Evolutionary conservation across 306 rosid species (phyloP).

Genomic region (Sicyos edulis): DNA sequence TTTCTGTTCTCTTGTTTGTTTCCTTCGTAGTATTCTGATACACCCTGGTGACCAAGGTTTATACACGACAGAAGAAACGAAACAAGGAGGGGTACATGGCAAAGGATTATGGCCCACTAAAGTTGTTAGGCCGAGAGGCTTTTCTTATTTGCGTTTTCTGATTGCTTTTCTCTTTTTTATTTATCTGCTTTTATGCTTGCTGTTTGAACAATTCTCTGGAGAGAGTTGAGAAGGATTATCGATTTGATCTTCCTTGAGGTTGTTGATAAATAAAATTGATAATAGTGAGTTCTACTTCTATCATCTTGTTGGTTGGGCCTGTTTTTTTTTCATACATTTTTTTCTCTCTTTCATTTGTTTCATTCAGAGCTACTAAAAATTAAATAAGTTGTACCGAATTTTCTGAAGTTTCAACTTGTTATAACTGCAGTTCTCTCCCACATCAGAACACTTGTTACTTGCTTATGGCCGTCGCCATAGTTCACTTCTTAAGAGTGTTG

Average conservation of each 20-base stretch:
- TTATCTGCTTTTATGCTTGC: no score
- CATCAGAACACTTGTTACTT: conserved; percentile 53
- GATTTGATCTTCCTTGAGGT: no score
- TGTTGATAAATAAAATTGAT: no score
- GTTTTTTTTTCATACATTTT: background rate
- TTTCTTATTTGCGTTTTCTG: no score
- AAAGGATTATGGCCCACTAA: no score
- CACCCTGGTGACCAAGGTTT: background rate
- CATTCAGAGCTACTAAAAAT: background rate
- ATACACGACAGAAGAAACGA: no score
- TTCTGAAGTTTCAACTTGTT: conserved; percentile 13
- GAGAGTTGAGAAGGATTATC: no score
- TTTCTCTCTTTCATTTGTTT: background rate
- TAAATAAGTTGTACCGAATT: background rate
- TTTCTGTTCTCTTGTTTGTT: background rate
- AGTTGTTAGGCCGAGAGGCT: no score
- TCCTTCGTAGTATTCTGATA: no score
- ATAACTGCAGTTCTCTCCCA: conserved; percentile 50
- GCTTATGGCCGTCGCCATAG: conserved; percentile 58
- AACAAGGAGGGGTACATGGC: no score
- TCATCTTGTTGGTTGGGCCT: background rate
- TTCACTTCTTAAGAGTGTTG: conserved; percentile 72
- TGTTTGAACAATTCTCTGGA: no score
- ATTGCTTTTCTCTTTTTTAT: no score
- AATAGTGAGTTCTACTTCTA: background rate